phyloP scores from a whole-genome alignment of 345 rosid genomes.

The Moricandia moricandioides region DNA sequence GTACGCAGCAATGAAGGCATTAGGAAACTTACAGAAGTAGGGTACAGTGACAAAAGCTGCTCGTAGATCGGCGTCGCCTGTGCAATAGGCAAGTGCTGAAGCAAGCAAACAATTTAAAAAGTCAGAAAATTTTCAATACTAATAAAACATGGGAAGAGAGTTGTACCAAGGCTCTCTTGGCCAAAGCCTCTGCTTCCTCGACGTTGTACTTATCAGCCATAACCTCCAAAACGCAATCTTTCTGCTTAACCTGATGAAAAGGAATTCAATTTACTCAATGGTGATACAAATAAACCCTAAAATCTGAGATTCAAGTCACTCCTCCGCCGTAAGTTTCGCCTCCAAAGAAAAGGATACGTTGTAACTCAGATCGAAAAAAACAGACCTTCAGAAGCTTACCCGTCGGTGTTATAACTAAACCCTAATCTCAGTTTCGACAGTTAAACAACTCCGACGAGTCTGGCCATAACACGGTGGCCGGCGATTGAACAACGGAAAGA shows the following conservation, averaged over 20 bases:
- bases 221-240: not conserved
- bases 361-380: not conserved
- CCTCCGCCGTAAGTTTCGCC: constrained; percentile 24
- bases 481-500: constrained; percentile 11
- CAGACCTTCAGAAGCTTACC: not conserved
- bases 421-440: not conserved
- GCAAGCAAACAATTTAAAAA: constrained; percentile 10
- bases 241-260: not conserved
- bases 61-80: constrained; percentile 83
- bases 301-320: not conserved
- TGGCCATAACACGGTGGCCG: constrained; percentile 7
- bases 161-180: constrained; percentile 64
- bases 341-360: not conserved
- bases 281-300: not conserved
- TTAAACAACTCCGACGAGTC: not conserved
- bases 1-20: not conserved
- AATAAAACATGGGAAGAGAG: not conserved
- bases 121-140: not conserved
- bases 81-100: constrained; percentile 68
- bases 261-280: not conserved
- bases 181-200: constrained; percentile 74
- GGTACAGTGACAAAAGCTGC: constrained; percentile 72
- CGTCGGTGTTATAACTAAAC: not conserved
- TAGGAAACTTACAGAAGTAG: constrained; percentile 75
- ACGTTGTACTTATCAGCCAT: constrained; percentile 71